Evolutionary conservation across 2,329 filamentous ascomycete genomes (phyloP), one percentile per base, ranked within the genome.

Genomic region (Penicillium hordei): DNA sequence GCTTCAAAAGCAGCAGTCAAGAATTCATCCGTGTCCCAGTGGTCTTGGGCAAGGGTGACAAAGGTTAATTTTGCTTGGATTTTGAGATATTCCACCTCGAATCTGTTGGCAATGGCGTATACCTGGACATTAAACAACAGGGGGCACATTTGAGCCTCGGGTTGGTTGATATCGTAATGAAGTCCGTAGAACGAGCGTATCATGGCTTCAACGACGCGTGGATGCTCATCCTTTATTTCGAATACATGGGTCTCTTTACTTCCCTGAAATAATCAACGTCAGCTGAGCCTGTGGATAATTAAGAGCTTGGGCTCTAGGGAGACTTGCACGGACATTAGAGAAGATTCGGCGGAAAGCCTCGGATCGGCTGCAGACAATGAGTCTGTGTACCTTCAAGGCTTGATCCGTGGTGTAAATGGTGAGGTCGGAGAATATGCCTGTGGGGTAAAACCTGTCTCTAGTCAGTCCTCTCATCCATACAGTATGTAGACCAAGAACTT

Each of bases 51-150:
- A 33, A 43, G 17, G 1, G 31, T 23, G 43, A 38, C 45, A 19
- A 49, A 55, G 2, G 29, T 46, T 33, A 52, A 12, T 29, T 45
- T 45, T 33, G 50, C 21, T 29, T 52, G 50, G 2, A 38, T 17
- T 21, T 52, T 52, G 40, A 52, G 50, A 21, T 52, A 52, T 12
- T 52, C 40, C 9, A 46, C 29, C 25, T 52, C 29, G 17, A 45
- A 52, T 25, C 36, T 52, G 31, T 34, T 23, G 23, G 50, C 31
- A n/a, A 52, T 45, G 1, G 39, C 13, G 21, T 52, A 46, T 23
- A 52, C 40, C 10, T 36, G 45, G 40, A 36, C 45, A n/a, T 45
- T 52, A 31, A 52, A 52, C 13, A 52, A 4, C 17, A 42, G 17
- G 5, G 50, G 40, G 4, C 29, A 52, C 50, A 52, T 34, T 21